A percentile compares a stretch with the other conserved stretches of the same genome.
Conservation (phyloP, 2,329 filamentous ascomycete species). For the Verticillium albo-atrum region DNA sequence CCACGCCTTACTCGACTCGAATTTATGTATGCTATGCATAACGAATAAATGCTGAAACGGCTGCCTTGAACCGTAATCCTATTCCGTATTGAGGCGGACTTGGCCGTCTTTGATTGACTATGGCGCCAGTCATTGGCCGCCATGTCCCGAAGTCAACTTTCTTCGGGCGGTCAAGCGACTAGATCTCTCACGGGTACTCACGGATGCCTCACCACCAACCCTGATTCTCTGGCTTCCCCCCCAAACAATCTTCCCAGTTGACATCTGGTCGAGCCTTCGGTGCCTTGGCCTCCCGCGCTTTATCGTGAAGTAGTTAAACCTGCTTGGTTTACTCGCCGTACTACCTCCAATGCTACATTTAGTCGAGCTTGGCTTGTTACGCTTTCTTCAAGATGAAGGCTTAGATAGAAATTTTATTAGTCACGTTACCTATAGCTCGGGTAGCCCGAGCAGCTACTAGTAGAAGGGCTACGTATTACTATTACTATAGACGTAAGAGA, state of each 20-base stretch:
- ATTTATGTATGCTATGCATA: no score
- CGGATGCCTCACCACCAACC: no score
- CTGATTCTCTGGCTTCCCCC: slow-evolving; percentile 19
- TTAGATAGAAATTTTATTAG: slow-evolving; percentile 12
- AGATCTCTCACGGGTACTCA: no score
- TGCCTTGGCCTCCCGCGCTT: slow-evolving; percentile 25
- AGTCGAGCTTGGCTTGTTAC: slow-evolving; percentile 26
- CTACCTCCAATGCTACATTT: slow-evolving; percentile 22
- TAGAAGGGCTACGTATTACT: not conserved
- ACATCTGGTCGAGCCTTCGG: slow-evolving; percentile 19
- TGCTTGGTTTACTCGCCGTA: slow-evolving; percentile 19
- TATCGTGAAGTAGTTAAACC: slow-evolving; percentile 16
- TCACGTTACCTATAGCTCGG: slow-evolving; percentile 14
- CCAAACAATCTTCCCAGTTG: slow-evolving; percentile 21
- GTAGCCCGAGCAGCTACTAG: not conserved
- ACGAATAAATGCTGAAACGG: no score
- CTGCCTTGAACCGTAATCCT: no score
- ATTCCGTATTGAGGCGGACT: no score
- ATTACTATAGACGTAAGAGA: not conserved
- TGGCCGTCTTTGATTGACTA: no score
- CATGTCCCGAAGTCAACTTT: no score
- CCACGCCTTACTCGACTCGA: no score
- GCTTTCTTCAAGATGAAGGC: slow-evolving; percentile 14
- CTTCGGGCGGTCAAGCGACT: no score
- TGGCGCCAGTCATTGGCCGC: no score